Percentiles rank a stretch among this genome's conserved stretches.
Conservation (phyloP, 306 rosid genomes). For the Pyrus betulifolia region DNA sequence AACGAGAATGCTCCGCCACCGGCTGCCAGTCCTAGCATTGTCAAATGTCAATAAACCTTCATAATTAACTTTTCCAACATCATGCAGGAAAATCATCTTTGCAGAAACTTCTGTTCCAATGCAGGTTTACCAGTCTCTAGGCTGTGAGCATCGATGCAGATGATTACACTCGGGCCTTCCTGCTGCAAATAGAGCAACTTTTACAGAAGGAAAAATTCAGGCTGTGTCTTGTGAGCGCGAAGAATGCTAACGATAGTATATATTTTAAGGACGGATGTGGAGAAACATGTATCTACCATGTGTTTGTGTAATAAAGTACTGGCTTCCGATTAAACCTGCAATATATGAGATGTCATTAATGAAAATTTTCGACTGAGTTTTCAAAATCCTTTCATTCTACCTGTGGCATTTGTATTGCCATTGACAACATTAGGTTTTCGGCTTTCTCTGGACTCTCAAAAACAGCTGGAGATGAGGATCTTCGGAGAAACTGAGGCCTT, state of each 20-base stretch:
- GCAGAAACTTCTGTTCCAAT: not conserved
- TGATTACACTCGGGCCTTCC: slow-evolving; percentile 14
- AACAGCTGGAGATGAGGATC: too few relatives aligned
- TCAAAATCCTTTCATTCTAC: too few relatives aligned
- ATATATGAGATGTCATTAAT: too few relatives aligned
- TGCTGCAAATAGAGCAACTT: slow-evolving; percentile 14
- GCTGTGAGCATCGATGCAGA: slow-evolving; percentile 33
- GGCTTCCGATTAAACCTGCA: too few relatives aligned
- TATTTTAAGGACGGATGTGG: slow-evolving; percentile 8
- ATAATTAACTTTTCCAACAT: not conserved
- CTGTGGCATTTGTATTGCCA: too few relatives aligned
- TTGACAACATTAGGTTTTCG: too few relatives aligned
- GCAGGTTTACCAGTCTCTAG: slow-evolving; percentile 63
- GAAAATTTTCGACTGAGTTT: too few relatives aligned
- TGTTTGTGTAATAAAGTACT: too few relatives aligned
- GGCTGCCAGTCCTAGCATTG: slow-evolving; percentile 93
- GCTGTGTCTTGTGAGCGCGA: not conserved
- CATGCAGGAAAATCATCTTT: not conserved
- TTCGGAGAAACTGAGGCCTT: too few relatives aligned
- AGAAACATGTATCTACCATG: not conserved
- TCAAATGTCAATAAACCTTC: slow-evolving; percentile 45
- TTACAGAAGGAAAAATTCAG: slow-evolving; percentile 8
- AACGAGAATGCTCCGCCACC: slow-evolving; percentile 66
- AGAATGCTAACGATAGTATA: not conserved
- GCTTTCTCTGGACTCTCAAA: too few relatives aligned